phyloP scores from a whole-genome alignment of 257 asterid genomes.

The Marsdenia floribunda region DNA sequence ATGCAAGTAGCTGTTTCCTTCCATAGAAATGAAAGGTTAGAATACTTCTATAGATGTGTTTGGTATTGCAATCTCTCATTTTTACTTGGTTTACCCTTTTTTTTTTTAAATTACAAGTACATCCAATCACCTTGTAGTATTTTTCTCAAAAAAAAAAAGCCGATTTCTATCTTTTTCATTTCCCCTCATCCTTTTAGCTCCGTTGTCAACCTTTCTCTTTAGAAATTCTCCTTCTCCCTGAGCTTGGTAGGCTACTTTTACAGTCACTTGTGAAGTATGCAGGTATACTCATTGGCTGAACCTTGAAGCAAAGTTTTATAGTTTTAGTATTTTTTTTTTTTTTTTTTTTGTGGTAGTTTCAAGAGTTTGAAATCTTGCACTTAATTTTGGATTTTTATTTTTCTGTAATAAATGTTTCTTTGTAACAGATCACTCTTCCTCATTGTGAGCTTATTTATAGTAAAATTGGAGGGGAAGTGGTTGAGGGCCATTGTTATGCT shows the following conservation, averaged over 20 bases:
- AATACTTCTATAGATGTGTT: not conserved
- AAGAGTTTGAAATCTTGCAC: not conserved
- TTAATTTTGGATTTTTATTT: not conserved
- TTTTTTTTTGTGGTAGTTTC: not conserved
- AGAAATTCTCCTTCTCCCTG: not conserved
- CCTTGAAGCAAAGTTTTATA: not conserved
- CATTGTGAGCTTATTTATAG: constrained; percentile 6
- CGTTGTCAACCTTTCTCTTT: not conserved
- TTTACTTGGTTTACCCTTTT: not conserved
- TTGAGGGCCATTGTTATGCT: not conserved
- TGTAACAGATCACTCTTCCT: constrained; percentile 14
- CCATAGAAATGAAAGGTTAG: constrained; percentile 20
- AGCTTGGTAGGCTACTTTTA: not conserved
- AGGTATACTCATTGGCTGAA: not conserved
- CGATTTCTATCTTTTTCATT: not conserved
- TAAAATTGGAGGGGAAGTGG: not conserved
- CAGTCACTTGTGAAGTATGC: not conserved
- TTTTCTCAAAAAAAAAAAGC: not conserved
- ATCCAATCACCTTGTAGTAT: not conserved
- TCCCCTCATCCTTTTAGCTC: not conserved
- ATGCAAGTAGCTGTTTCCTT: constrained; percentile 11
- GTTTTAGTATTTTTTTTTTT: not conserved
- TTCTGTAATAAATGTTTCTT: not conserved
- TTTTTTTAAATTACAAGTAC: not conserved
- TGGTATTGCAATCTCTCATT: not conserved